phyloP scores from a whole-genome alignment of 495 filamentous ascomycete genomes.

The Articulospora tetracladia region DNA sequence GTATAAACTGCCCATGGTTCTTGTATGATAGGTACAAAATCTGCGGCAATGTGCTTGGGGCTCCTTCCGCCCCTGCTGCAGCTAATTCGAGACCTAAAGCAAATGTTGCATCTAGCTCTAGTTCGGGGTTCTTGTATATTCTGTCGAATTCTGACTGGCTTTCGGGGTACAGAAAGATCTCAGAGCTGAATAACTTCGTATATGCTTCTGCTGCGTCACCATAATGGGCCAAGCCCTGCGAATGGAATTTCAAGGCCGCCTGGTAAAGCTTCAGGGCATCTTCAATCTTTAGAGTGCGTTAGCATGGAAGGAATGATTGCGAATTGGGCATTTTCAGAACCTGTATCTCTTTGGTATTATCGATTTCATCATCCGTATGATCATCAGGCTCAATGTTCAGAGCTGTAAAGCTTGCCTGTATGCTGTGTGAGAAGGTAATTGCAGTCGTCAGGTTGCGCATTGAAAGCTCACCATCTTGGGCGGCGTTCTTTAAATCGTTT shows the following conservation, averaged over 20 bases:
- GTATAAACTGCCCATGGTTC: conserved; percentile 83
- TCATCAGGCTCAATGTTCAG: conserved; percentile 93
- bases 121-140: conserved; percentile 57
- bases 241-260: conserved; percentile 84
- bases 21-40: conserved; percentile 92
- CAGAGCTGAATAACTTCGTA: conserved; percentile 77
- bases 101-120: conserved; percentile 34
- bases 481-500: neutral
- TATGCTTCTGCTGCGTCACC: conserved; percentile 80
- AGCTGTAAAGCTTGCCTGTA: conserved; percentile 65
- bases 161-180: conserved; percentile 90
- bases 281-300: conserved; percentile 57
- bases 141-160: conserved; percentile 73
- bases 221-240: conserved; percentile 75
- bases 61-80: conserved; percentile 55
- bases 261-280: conserved; percentile 96
- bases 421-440: neutral
- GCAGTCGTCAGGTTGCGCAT: neutral
- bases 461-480: neutral
- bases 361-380: conserved; percentile 82
- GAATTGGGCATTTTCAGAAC: conserved; percentile 32
- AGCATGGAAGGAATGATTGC: neutral
- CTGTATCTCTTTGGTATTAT: conserved; percentile 91
- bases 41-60: conserved; percentile 77
- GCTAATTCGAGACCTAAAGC: conserved; percentile 35